Percentiles rank a stretch among this genome's conserved stretches.
Conservation (phyloP, 2,329 filamentous ascomycete species). For the Ophiostoma sp. region DNA sequence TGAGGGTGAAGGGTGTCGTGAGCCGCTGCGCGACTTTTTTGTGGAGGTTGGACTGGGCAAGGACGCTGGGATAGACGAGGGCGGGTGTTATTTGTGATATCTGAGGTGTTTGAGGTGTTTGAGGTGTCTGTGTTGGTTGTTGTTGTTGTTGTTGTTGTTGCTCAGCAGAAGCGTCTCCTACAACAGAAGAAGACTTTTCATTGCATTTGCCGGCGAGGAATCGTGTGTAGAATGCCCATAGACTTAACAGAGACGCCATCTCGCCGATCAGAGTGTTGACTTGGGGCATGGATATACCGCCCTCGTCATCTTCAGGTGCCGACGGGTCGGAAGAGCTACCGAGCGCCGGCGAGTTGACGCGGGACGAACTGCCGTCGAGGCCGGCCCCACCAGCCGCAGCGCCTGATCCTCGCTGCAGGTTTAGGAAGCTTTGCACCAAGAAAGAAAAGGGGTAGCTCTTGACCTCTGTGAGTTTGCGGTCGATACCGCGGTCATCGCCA, state of each 20-base stretch:
- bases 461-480: slow-evolving; percentile 84
- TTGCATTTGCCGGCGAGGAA: slow-evolving; percentile 84
- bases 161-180: background rate
- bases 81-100: background rate
- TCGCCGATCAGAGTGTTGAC: slow-evolving; percentile 83
- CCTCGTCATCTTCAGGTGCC: slow-evolving; percentile 72
- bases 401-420: background rate
- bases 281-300: slow-evolving; percentile 94
- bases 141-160: background rate
- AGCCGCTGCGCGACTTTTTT: slow-evolving; percentile 73
- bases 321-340: slow-evolving; percentile 39
- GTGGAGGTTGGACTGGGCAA: slow-evolving; percentile 72
- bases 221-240: slow-evolving; percentile 87
- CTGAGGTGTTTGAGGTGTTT: background rate
- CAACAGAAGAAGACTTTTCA: slow-evolving; percentile 33
- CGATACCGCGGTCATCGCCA: slow-evolving; percentile 80
- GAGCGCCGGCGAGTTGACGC: slow-evolving; percentile 70
- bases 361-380: slow-evolving; percentile 52
- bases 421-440: slow-evolving; percentile 84
- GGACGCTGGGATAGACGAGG: slow-evolving; percentile 64
- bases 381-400: background rate
- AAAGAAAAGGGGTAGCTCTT: slow-evolving; percentile 98
- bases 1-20: slow-evolving; percentile 74
- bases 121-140: background rate
- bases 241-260: slow-evolving; percentile 83